Base-by-base conservation (phyloP, 176 grass and related monocot species). In the Aechmea fasciata region DNA sequence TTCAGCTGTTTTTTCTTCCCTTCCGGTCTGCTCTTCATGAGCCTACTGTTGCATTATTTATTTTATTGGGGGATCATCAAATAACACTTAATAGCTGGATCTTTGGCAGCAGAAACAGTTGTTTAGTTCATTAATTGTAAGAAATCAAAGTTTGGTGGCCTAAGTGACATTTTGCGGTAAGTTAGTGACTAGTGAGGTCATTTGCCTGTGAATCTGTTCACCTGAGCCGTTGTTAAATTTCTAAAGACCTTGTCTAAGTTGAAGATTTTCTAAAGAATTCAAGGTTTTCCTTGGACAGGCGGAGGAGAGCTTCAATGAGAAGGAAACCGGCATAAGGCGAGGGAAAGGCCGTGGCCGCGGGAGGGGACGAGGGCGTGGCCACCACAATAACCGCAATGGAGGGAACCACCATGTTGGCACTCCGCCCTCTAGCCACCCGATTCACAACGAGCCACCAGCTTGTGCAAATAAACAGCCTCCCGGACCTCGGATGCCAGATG, bases 401-500 rank as follows among this genome's bases (percentile, higher is more conserved):
- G 57, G 55, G 9, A 18, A 70, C 24, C 84, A 89, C 80, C 67
- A 71, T 1, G 50, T 91, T 0, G 86, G 74, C 80, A 90, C 81
- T 6, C 81, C 84, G 1, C 79, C 86, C 3, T 85, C 83, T 51
- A 72, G 69, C 15, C 20, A 90, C 48, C 23, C 52, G n/a, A 77
- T 71, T 9, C 83, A 80, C 52, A 10, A 75, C 28, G 86, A 89
- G 47, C 76, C 77, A 59, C 47, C 13, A 4, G 57, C 69, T 19
- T 63, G 69, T 63, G 71, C 82, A 61, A 82, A 68, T 15, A 97
- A 93, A 68, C 94, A 79, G 65, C 89, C 87, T 49, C 82, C 77
- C 53, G 93, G 93, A 3, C 93, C 93, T 5, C 71, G 77, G 22
- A 97, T 93, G 94, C 89, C 94, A 17, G 87, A 97, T 59, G 94